Conservation (phyloP, 345 rosid species). For the Citrus cavaleriei region DNA sequence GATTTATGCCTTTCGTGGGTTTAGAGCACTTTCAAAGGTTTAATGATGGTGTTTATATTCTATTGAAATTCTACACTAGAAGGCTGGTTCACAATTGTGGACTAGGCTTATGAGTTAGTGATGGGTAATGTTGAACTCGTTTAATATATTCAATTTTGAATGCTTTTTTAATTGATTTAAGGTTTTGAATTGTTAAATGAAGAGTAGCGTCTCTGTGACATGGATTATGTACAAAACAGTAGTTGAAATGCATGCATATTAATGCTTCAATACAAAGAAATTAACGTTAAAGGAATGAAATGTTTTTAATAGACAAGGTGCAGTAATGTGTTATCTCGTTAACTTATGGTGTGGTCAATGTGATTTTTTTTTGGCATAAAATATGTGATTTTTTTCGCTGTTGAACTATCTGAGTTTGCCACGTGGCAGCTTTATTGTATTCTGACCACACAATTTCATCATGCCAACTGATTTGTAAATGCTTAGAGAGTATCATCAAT, state of each 20-base stretch:
- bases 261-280: neutral
- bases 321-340: neutral
- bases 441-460: too few relatives aligned
- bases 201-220: neutral
- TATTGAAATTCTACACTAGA: neutral
- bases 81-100: neutral
- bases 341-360: neutral
- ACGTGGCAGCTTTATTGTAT: too few relatives aligned
- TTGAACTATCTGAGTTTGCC: too few relatives aligned
- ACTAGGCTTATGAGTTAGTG: neutral
- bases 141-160: neutral
- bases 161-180: neutral
- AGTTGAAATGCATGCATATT: neutral
- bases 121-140: neutral
- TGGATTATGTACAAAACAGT: neutral
- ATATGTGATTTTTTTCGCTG: conserved; percentile 4
- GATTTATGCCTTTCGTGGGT: neutral
- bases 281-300: neutral
- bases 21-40: neutral
- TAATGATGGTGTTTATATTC: neutral
- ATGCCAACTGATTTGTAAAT: too few relatives aligned
- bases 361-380: neutral
- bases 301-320: neutral
- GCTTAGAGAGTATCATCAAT: too few relatives aligned
- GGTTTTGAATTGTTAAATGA: conserved; percentile 7